A percentile compares a stretch with the other conserved stretches of the same genome.
phyloP scores from a whole-genome alignment of 2,329 filamentous ascomycete species.

The Epichloe scottii region DNA sequence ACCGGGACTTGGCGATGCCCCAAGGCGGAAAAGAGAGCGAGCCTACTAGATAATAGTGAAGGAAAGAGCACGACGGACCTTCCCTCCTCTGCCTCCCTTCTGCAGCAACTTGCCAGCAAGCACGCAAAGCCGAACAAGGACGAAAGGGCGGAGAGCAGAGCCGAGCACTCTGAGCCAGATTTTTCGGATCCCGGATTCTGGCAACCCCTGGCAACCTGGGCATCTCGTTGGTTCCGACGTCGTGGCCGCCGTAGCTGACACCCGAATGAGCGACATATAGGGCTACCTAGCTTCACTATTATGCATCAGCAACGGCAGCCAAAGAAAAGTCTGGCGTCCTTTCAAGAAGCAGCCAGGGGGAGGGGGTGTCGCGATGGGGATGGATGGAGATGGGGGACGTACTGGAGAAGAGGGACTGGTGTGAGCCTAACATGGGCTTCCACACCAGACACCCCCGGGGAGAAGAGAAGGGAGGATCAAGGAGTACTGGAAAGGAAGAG shows the following conservation, averaged over 20 bases:
- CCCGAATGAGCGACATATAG: constrained; percentile 6
- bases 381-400: not conserved
- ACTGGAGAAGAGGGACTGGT: not conserved
- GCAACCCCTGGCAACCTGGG: not conserved
- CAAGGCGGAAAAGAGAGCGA: too few species aligned
- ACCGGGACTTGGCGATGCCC: too few species aligned
- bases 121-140: too few species aligned
- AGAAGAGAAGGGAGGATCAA: not conserved
- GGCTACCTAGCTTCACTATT: constrained; percentile 4
- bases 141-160: too few species aligned
- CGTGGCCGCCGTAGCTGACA: not conserved
- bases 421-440: too few species aligned
- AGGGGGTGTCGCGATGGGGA: not conserved
- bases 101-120: not conserved
- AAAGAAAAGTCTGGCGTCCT: not conserved
- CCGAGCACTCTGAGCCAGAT: not conserved
- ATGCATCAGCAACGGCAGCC: constrained; percentile 4
- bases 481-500: too few species aligned
- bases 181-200: not conserved
- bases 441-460: too few species aligned
- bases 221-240: constrained; percentile 2
- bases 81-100: not conserved
- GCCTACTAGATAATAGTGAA: too few species aligned
- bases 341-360: not conserved
- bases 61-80: too few species aligned